These are phyloP conservation scores for Pleurotus citrinopileatus DNA, from an alignment of 768 basidiomycete species.

Conservation along the genomic window DNA sequence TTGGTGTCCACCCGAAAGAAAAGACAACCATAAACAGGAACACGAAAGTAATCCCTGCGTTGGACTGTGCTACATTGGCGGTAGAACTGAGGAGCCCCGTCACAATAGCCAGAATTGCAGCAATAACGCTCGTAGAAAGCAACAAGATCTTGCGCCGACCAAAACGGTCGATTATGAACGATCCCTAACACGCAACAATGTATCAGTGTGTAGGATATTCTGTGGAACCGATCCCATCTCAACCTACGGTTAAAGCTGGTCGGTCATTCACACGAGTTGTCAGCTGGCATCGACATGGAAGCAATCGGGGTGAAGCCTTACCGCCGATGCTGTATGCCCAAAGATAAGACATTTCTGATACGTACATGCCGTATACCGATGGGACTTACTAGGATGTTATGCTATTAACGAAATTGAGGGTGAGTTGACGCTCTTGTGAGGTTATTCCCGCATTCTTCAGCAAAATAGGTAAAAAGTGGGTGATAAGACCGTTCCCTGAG, in stretches of 20 bases:
- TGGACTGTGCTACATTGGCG: conserved; percentile 34
- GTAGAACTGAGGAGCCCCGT: conserved; percentile 40
- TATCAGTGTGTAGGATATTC: neutral
- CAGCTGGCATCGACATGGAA: neutral
- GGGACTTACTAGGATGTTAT: conserved; percentile 42
- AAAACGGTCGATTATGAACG: conserved; percentile 44
- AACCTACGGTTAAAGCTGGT: conserved; percentile 12
- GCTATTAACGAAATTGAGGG: conserved; percentile 50
- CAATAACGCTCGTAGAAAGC: conserved; percentile 32
- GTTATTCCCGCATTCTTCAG: conserved; percentile 47
- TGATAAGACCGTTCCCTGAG: conserved; percentile 47
- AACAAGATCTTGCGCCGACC: conserved; percentile 46
- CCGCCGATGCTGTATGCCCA: conserved; percentile 29
- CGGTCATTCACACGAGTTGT: neutral
- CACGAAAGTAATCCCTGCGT: conserved; percentile 51
- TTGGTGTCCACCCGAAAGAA: conserved; percentile 55
- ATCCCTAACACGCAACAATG: conserved; percentile 27
- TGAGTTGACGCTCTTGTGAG: conserved; percentile 35
- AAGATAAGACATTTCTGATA: neutral
- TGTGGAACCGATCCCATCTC: conserved; percentile 17
- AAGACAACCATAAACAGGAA: conserved; percentile 51
- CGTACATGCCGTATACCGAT: neutral
- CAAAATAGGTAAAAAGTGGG: conserved; percentile 46
- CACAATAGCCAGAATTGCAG: conserved; percentile 41
- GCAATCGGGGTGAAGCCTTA: conserved; percentile 16